Evolutionary conservation across 2,329 filamentous ascomycete genomes (phyloP), one percentile per base, ranked within the genome.

Genomic region (Remersonia thermophila): DNA sequence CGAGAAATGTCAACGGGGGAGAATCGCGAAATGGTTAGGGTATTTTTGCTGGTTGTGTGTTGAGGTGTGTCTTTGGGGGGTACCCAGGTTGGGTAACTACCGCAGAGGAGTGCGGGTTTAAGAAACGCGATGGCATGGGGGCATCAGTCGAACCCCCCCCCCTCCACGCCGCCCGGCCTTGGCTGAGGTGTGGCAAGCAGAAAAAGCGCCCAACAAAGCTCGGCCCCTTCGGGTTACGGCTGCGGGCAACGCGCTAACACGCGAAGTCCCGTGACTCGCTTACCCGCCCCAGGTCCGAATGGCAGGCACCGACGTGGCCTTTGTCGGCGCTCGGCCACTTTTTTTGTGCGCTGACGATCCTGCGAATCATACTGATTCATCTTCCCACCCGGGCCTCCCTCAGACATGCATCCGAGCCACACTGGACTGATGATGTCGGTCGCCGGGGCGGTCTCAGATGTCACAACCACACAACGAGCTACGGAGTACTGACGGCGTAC

Each of bases 201-300:
- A 18, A 42, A 33, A 38, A 29, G 32, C 23, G 29, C 20, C 36
- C 37, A 43, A 40, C 39, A 36, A 13, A 29, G 12, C 20, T 23
- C 20, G 20, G 20, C 9, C 20, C 20, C 20, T 23, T 23, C 20
- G 20, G 20, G 20, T 9, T 10, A 13, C 14, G 26, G 16, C 8
- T 30, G 31, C 28, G 40, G 33, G 31, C 13, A 40, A 41, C 46
- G 46, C 46, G 45, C 41, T 42, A 40, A 30, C 33, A 46, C 45
- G 44, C 46, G 45, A 48, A 38, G 35, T 47, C 46, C 41, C 45
- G 45, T 47, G 46, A 48, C 40, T 36, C 16, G 25, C 20, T 23
- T 23, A 23, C 20, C 20, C 20, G 20, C 20, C 20, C 20, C 20
- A 9, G 9, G 9, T 23, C 20, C 20, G 5, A 23, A 5, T 23